phyloP scores from a whole-genome alignment of 495 filamentous ascomycete species.

The Talaromyces ruber region DNA sequence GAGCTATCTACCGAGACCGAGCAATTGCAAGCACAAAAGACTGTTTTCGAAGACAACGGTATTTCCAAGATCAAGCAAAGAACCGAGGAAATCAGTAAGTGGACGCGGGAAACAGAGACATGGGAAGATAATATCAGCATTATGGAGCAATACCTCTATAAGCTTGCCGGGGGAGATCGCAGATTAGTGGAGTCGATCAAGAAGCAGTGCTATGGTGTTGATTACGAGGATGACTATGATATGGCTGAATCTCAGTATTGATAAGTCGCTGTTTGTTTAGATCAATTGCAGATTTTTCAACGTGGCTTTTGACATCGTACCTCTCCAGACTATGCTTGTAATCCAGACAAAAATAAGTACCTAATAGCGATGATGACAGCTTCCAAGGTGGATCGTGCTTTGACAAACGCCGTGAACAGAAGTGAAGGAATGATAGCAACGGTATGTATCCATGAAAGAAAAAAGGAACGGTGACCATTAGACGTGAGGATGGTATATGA shows the following conservation, averaged over 20 bases:
- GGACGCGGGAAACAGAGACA: constrained; percentile 37
- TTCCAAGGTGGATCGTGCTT: no score
- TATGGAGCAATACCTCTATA: constrained; percentile 52
- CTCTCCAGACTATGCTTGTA: no score
- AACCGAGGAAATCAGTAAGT: constrained; percentile 37
- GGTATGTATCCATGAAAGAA: no score
- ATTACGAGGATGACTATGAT: constrained; percentile 56
- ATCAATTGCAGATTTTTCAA: no score
- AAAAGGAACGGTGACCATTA: no score
- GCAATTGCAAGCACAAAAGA: constrained; percentile 12
- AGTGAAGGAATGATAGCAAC: no score
- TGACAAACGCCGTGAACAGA: no score
- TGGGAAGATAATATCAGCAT: constrained; percentile 59
- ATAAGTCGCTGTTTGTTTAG: neutral
- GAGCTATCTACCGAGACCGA: constrained; percentile 18
- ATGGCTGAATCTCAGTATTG: constrained; percentile 33
- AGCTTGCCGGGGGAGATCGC: constrained; percentile 41
- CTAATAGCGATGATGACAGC: no score
- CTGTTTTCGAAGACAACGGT: constrained; percentile 11
- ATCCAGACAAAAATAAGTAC: no score
- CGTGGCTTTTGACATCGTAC: no score
- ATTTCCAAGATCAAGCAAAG: constrained; percentile 42
- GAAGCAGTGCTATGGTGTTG: constrained; percentile 50
- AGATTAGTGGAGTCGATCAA: constrained; percentile 42
- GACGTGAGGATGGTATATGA: no score